phyloP scores from a whole-genome alignment of 2,329 filamentous ascomycete species.

The Ophiostoma piceae region DNA sequence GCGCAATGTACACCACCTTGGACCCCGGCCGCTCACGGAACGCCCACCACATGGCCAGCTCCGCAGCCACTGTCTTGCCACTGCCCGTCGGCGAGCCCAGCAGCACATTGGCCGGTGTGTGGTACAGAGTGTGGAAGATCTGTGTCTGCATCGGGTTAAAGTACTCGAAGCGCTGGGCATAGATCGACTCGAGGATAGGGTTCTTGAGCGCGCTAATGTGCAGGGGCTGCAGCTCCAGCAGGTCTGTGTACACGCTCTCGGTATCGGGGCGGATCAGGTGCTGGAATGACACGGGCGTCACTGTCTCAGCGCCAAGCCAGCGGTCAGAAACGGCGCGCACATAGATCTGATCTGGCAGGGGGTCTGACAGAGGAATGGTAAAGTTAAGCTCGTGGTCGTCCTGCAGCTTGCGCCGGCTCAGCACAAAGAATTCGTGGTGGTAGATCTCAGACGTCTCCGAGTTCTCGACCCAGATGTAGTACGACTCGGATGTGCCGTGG shows the following conservation, averaged over 20 bases:
- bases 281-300: slow-evolving; percentile 92
- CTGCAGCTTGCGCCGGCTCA: slow-evolving; percentile 81
- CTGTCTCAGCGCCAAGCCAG: slow-evolving; percentile 94
- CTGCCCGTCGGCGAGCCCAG: slow-evolving; percentile 94
- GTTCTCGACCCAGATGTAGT: slow-evolving; percentile 99
- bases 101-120: slow-evolving; percentile 85
- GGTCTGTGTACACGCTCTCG: slow-evolving; percentile 92
- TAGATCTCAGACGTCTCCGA: slow-evolving; percentile 97
- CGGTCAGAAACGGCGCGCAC: slow-evolving; percentile 90
- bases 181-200: slow-evolving; percentile 78
- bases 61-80: slow-evolving; percentile 93
- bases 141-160: slow-evolving; percentile 99
- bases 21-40: slow-evolving; percentile 91
- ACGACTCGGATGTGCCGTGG: slow-evolving; percentile 91
- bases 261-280: slow-evolving; percentile 96
- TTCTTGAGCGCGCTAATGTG: slow-evolving; percentile 85
- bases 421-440: slow-evolving; percentile 94
- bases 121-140: slow-evolving; percentile 93
- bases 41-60: slow-evolving; percentile 99
- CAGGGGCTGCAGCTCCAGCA: slow-evolving; percentile 85
- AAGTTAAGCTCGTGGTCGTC: slow-evolving; percentile 98
- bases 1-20: slow-evolving; percentile 97
- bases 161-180: slow-evolving; percentile 81
- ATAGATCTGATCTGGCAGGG: slow-evolving; percentile 91
- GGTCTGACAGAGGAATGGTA: slow-evolving; percentile 90